Conservation (phyloP, 2,329 filamentous ascomycete genomes). For the Chrysosphaeria jannelii region DNA sequence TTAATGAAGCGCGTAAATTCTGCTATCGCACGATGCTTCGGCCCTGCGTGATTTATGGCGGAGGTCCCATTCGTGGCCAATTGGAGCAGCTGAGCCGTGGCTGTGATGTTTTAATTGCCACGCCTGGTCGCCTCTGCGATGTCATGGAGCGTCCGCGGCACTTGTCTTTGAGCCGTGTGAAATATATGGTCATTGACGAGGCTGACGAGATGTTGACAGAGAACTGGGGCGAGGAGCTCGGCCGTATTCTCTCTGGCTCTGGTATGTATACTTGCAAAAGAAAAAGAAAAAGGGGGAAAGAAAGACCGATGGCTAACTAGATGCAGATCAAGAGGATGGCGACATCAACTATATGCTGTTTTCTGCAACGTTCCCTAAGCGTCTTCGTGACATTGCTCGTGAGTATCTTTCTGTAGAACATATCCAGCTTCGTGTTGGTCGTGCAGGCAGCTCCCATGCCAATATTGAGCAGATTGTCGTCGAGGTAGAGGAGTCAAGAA, state of each 20-base stretch:
- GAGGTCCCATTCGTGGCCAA: slow-evolving; percentile 41
- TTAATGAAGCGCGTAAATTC: slow-evolving; percentile 72
- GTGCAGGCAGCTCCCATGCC: slow-evolving; percentile 49
- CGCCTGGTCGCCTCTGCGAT: slow-evolving; percentile 61
- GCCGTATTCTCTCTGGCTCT: slow-evolving; percentile 47
- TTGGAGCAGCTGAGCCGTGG: slow-evolving; percentile 45
- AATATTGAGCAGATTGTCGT: slow-evolving; percentile 63
- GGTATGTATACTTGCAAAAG: slow-evolving; percentile 33
- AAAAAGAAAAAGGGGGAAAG: too few relatives aligned
- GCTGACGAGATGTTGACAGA: slow-evolving; percentile 69
- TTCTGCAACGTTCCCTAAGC: slow-evolving; percentile 76
- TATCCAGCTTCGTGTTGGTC: slow-evolving; percentile 60
- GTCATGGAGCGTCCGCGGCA: slow-evolving; percentile 44
- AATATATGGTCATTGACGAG: slow-evolving; percentile 67
- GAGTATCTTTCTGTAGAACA: slow-evolving; percentile 45
- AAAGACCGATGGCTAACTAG: background rate
- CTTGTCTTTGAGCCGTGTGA: slow-evolving; percentile 44
- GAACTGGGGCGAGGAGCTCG: slow-evolving; percentile 53
- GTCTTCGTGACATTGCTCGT: slow-evolving; percentile 43
- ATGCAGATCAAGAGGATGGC: slow-evolving; percentile 43
- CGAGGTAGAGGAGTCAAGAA: slow-evolving; percentile 30
- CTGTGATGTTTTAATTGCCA: slow-evolving; percentile 69
- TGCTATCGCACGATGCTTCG: slow-evolving; percentile 90
- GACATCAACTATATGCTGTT: slow-evolving; percentile 52
- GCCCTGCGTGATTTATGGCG: slow-evolving; percentile 71